Conservation (phyloP, 257 asterid species). For the Fraxinus pennsylvanica region DNA sequence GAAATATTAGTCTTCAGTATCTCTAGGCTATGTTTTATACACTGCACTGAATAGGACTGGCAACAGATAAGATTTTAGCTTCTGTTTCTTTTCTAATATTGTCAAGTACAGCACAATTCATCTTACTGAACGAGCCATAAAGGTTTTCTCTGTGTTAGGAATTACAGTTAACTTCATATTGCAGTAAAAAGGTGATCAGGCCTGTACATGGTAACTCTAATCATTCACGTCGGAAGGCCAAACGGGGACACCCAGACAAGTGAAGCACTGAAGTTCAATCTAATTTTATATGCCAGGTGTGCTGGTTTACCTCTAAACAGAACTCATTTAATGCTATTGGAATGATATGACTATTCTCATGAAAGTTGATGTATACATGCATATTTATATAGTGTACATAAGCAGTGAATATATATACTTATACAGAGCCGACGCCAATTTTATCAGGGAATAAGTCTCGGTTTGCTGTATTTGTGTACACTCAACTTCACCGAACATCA, state of each 20-base stretch:
- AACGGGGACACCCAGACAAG: slow-evolving; percentile 48
- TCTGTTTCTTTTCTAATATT: neutral
- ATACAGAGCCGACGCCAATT: neutral
- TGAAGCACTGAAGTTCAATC: slow-evolving; percentile 15
- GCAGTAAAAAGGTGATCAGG: slow-evolving; percentile 49
- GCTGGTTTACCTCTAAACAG: neutral
- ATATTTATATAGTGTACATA: neutral
- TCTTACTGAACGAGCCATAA: neutral
- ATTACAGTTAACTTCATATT: neutral
- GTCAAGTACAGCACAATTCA: neutral
- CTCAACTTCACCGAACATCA: neutral
- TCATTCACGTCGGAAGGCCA: slow-evolving; percentile 47
- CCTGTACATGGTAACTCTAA: slow-evolving; percentile 36
- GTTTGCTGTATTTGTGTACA: neutral
- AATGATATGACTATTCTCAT: neutral
- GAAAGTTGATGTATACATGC: neutral
- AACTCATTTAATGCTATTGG: neutral
- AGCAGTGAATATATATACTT: neutral
- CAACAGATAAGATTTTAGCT: neutral
- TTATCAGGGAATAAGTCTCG: neutral
- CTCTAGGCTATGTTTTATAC: neutral
- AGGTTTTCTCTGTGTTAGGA: neutral
- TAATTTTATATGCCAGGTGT: neutral
- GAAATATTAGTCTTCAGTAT: neutral
- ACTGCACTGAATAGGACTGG: neutral